Base-by-base conservation (phyloP, 352 stramenopile species). In the Peronosclerospora sorghi region DNA sequence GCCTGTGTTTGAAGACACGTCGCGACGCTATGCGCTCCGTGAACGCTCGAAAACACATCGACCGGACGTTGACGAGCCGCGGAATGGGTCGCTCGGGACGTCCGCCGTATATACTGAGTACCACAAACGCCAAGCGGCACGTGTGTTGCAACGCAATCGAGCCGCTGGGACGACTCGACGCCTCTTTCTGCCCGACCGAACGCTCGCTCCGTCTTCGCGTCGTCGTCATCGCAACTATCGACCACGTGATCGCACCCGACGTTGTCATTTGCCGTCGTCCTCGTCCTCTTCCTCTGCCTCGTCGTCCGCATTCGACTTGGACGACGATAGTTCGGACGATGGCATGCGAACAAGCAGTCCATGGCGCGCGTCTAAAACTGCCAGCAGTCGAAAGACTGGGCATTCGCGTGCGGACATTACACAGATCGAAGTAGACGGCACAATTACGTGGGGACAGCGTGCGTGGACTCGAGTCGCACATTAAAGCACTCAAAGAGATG, bases 401-500 rank as follows among this genome's bases (percentile, higher is more conserved):
- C 59, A 60, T 17, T 69, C 57, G 21, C 68, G 73, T 5, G 80
- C 82, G 4, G 84, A 94, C 48, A 89, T 92, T 14, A 69, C 69
- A 5, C 84, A 83, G 2, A 48, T 95, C 0, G 70, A 89, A 59
- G 65, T 95, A 7, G 83, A 96, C 41, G 45, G 58, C 24, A 85
- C 65, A 28, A 72, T 96, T 32, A 90, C 66, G 3, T 96, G 83
- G 83, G n/a, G 75, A 87, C 14, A 88, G 65, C 29, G 65, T 96
- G 10, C 84, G 86, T 1, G 86, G 86, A 0, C 55, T 96, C 9
- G 67, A 78, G 28, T 63, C 68, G 14, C 87, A 96, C 45, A 87
- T 96, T 21, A 64, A 86, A 37, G 73, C 83, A 18, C 64, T 97
- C 41, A 96, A 96, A 53, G 88, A 97, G 62, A 97, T 97, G 88